Evolutionary conservation across 306 rosid genomes (phyloP), one percentile per base, ranked within the genome.

Genomic region (Potentilla sterilis): DNA sequence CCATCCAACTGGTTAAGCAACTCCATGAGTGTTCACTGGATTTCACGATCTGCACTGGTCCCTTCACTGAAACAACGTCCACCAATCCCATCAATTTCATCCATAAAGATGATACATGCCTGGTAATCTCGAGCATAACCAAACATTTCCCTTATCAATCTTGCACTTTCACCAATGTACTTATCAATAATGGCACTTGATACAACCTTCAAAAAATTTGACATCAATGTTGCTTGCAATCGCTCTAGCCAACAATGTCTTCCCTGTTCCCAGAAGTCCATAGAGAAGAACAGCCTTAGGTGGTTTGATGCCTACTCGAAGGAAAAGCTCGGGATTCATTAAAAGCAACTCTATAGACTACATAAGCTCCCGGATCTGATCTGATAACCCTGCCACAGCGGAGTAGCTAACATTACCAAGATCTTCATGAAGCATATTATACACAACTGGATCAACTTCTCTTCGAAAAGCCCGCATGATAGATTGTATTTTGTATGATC

Each of bases 191-290:
- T 92, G 79, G 97, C 93, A 83, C 98, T 95, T 61, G 98, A 90
- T 73, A 92, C 98, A 79, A 95, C 98, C 96, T 92, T 95, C 52
- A 92, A 78, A 84, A 95, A 95, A 85, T 88, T 90, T 32, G 97
- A 28, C 96, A 80, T 90, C 96, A 54, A 90, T 89, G 77, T 92
- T 90, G 67, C 97, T 92, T 46, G 97, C 96, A 83, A 89, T 93
- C 24, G 96, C 98, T 81, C 97, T 87, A 16, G 97, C 94, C 32
- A 91, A 86, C 78, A 91, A 69, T 41, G 98, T 93, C 86, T 93
- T 91, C 38, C 96, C 98, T n/a, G 98, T 93, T 65, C 97, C 97
- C 40, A 97, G 93, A 84, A 93, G 97, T 48, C 98, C 97, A 73
- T 28, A 93, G 32, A 91, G 97, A 70, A 93, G 93, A 81, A 93